phyloP scores from a whole-genome alignment of 208 protist genomes.

The Trypanosoma melophagium region DNA sequence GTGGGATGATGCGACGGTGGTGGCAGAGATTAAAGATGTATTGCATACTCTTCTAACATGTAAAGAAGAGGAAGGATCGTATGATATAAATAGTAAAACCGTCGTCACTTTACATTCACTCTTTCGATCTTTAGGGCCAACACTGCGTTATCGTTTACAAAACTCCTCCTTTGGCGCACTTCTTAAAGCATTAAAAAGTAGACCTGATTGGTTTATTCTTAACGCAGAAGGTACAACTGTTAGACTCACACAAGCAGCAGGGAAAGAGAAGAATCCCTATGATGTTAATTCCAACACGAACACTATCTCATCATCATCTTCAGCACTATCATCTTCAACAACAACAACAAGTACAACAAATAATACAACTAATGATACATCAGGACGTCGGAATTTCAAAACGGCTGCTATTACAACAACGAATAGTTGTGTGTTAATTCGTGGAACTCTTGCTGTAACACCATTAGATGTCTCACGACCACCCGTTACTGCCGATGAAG shows the following conservation, averaged over 20 bases:
- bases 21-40: slow-evolving; percentile 21
- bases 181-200: slow-evolving; percentile 14
- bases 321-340: too few species aligned
- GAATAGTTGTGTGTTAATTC: slow-evolving; percentile 21
- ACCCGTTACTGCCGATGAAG: slow-evolving; percentile 46
- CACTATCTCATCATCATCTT: too few species aligned
- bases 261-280: neutral
- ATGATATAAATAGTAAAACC: neutral
- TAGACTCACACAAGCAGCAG: slow-evolving; percentile 5
- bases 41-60: slow-evolving; percentile 4
- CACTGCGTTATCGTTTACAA: slow-evolving; percentile 19
- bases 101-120: slow-evolving; percentile 10
- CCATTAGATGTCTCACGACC: slow-evolving; percentile 33
- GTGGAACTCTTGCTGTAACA: slow-evolving; percentile 13
- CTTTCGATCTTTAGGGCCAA: slow-evolving; percentile 15
- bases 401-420: neutral
- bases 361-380: neutral
- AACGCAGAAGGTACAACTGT: slow-evolving; percentile 7
- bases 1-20: slow-evolving; percentile 23
- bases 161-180: slow-evolving; percentile 26
- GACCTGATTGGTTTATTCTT: slow-evolving; percentile 27
- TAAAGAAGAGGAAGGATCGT: neutral
- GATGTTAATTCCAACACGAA: neutral
- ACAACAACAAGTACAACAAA: too few species aligned
- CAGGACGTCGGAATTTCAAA: neutral